These are phyloP conservation scores for Daldinia childiae DNA, from an alignment of 495 filamentous ascomycete genomes.

Conservation along the genomic window DNA sequence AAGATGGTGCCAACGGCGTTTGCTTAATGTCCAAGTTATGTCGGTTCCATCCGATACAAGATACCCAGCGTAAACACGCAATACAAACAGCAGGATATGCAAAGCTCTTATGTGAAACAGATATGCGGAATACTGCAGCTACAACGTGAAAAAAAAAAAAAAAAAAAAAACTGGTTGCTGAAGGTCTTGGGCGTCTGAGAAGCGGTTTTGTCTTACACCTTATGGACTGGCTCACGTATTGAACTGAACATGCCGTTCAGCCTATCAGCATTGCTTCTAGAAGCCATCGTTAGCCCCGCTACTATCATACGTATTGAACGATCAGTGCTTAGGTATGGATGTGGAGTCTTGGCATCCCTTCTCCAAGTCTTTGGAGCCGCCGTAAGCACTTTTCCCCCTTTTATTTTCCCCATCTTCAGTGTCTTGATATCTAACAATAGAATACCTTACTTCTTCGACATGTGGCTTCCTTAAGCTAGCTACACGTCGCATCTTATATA, in stretches of 20 bases:
- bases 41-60: conserved; percentile 16
- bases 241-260: conserved; percentile 2
- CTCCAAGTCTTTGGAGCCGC: conserved; percentile 1
- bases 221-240: conserved; percentile 4
- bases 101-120: conserved; percentile 30
- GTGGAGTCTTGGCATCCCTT: conserved; percentile 24
- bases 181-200: conserved; percentile 16
- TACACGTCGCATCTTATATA: conserved; percentile 30
- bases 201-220: conserved; percentile 10
- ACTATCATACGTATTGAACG: conserved; percentile 14
- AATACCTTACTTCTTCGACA: conserved; percentile 23
- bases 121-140: conserved; percentile 31
- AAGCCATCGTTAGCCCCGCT: conserved; percentile 26
- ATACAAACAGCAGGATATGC: conserved; percentile 22
- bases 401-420: conserved; percentile 1
- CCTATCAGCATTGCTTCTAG: conserved; percentile 33
- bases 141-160: conserved; percentile 11
- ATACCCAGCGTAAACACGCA: conserved; percentile 20
- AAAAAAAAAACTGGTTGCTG: conserved; percentile 15
- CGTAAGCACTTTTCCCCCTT: conserved; percentile 1
- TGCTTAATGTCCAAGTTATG: conserved; percentile 1
- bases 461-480: conserved; percentile 25
- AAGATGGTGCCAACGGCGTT: neutral
- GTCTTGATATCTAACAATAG: conserved; percentile 14
- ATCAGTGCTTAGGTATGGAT: conserved; percentile 11